Evolutionary conservation across 2,329 filamentous ascomycete genomes (phyloP), one percentile per base, ranked within the genome.

Genomic region (Knufia petricola): DNA sequence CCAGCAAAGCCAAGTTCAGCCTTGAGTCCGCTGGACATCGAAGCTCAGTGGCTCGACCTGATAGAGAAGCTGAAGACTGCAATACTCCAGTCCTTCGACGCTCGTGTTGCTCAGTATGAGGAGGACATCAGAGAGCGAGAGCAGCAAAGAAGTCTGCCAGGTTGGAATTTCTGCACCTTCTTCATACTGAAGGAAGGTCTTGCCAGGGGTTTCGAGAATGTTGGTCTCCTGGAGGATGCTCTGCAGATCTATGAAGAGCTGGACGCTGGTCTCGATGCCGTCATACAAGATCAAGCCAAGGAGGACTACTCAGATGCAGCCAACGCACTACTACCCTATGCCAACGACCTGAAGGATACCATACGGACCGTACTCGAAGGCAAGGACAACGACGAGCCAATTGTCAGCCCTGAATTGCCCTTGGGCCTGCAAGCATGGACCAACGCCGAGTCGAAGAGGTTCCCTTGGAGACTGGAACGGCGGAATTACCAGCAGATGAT

Each of bases 91-190:
- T 94, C 89, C 1, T 98, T 98, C 62, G 90, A 96, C 67, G 75
- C 82, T 58, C 80, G 92, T 7, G 92, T 98, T 1, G 81, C 79
- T 17, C 90, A 96, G 60, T 98, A 98, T 64, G 92, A 98, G 65
- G 89, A 95, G 51, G 92, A 98, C 58, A 95, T 98, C 57, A 85
- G 87, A 54, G 92, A 95, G 64, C 92, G 89, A 61, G 90, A 96
- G 58, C 78, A 83, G 0, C 89, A 96, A 64, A 78, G 90, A 40
- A 82, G 74, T 28, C 69, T 98, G 15, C 92, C 92, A 0, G 92
- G 92, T 0, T 98, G 92, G 92, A 98, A 98, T 62, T 98, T 98
- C 63, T 96, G 92, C 66, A 98, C 92, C 0, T 98, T 98, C 64
- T 98, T 98, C 64, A 89, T 98, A 13, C 74, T 98, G 7, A 98